Evolutionary conservation across 768 basidiomycete species (phyloP).

Genomic region (Leccinum pellstonianum): DNA sequence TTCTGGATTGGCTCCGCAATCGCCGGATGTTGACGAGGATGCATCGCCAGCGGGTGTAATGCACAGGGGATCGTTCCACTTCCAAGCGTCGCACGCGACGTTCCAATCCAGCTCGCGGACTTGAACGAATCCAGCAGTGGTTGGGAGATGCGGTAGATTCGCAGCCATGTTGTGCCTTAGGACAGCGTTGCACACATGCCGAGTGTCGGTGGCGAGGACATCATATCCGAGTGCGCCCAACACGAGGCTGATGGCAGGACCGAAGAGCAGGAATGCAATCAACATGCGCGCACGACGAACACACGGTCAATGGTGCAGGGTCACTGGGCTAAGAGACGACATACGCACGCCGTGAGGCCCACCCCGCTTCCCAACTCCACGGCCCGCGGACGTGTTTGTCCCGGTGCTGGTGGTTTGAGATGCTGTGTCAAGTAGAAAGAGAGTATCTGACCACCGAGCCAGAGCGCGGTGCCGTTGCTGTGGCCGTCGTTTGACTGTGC

Average conservation of each 20-base stretch:
- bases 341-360: slow-evolving; percentile 70
- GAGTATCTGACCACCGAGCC: slow-evolving; percentile 81
- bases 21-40: slow-evolving; percentile 9
- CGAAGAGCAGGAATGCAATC: slow-evolving; percentile 1
- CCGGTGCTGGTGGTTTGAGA: slow-evolving; percentile 22
- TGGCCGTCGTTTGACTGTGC: slow-evolving; percentile 58
- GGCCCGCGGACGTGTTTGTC: slow-evolving; percentile 38
- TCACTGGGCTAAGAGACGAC: slow-evolving; percentile 6
- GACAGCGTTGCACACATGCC: slow-evolving; percentile 60
- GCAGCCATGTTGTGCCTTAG: slow-evolving; percentile 58
- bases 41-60: slow-evolving; percentile 34
- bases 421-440: slow-evolving; percentile 54
- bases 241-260: slow-evolving; percentile 46
- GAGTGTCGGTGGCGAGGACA: slow-evolving; percentile 74
- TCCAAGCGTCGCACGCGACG: slow-evolving; percentile 52
- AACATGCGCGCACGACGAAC: slow-evolving; percentile 1
- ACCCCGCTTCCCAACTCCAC: slow-evolving; percentile 84
- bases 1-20: slow-evolving; percentile 15
- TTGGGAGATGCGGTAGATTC: slow-evolving; percentile 39
- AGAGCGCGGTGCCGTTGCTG: slow-evolving; percentile 80
- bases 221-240: slow-evolving; percentile 70
- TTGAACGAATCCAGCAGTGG: slow-evolving; percentile 47
- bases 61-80: slow-evolving; percentile 43
- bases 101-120: slow-evolving; percentile 74
- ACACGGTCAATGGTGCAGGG: neutral